phyloP scores from a whole-genome alignment of 305 asterid genomes.

The Euphrasia arctica region DNA sequence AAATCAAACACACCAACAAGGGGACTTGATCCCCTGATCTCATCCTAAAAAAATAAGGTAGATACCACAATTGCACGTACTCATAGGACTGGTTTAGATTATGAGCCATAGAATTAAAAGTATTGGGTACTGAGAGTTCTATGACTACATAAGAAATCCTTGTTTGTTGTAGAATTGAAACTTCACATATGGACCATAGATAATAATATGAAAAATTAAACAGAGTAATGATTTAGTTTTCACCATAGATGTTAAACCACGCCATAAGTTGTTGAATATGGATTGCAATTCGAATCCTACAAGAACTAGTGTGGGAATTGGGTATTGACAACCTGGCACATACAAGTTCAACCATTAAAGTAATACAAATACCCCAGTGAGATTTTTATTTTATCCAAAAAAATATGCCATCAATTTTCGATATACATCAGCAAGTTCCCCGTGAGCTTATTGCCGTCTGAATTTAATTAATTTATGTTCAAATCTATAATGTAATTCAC shows the following conservation, averaged over 20 bases:
- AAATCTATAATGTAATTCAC: neutral
- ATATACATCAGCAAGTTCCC: neutral
- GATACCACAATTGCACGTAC: neutral
- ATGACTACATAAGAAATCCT: neutral
- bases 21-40: neutral
- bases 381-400: neutral
- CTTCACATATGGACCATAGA: neutral
- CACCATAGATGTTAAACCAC: neutral
- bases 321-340: neutral
- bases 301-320: too few relatives aligned
- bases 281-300: neutral
- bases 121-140: neutral
- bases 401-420: neutral
- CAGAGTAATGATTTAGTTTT: neutral
- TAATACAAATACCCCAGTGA: neutral
- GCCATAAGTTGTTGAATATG: neutral
- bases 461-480: neutral
- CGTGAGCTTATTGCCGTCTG: neutral
- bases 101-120: neutral
- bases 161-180: neutral
- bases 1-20: neutral
- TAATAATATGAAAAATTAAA: too few relatives aligned
- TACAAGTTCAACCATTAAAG: neutral
- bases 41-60: neutral
- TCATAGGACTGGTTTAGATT: neutral